Conservation (phyloP, 2,329 filamentous ascomycete genomes). For the Blastomyces percursus region DNA sequence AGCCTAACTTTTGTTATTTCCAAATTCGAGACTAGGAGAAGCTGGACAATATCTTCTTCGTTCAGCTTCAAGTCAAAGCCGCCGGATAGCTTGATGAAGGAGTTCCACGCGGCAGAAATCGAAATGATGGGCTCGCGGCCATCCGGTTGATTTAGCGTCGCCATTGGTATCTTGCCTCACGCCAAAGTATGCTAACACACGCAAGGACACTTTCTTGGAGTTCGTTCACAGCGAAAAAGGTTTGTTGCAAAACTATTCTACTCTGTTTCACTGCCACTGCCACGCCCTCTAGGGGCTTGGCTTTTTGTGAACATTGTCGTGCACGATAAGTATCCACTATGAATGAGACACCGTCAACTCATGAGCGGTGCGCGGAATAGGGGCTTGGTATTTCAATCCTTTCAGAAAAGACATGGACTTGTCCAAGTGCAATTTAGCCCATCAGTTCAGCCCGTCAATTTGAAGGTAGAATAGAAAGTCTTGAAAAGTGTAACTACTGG, state of each 20-base stretch:
- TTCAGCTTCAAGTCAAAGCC: neutral
- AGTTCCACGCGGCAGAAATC: neutral
- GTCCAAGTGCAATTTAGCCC: neutral
- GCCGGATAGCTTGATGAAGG: neutral
- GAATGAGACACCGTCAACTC: neutral
- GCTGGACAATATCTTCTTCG: neutral
- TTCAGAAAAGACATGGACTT: neutral
- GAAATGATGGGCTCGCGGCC: neutral
- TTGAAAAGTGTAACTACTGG: neutral
- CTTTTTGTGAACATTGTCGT: neutral
- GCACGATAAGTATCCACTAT: neutral
- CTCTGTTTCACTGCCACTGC: neutral
- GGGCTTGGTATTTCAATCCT: neutral
- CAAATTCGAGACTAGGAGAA: neutral
- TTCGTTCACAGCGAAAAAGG: neutral
- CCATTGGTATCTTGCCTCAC: neutral
- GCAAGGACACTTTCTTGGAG: neutral
- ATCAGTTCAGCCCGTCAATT: neutral
- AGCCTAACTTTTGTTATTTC: neutral
- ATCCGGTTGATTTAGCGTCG: neutral
- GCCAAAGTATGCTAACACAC: neutral
- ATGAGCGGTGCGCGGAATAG: neutral
- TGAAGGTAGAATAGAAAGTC: neutral
- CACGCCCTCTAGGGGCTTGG: neutral
- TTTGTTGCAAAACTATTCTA: neutral